Evolutionary conservation across 1,139 yeast species (phyloP), one percentile per base, ranked within the genome.

Genomic region (Geotrichum histeridarum): DNA sequence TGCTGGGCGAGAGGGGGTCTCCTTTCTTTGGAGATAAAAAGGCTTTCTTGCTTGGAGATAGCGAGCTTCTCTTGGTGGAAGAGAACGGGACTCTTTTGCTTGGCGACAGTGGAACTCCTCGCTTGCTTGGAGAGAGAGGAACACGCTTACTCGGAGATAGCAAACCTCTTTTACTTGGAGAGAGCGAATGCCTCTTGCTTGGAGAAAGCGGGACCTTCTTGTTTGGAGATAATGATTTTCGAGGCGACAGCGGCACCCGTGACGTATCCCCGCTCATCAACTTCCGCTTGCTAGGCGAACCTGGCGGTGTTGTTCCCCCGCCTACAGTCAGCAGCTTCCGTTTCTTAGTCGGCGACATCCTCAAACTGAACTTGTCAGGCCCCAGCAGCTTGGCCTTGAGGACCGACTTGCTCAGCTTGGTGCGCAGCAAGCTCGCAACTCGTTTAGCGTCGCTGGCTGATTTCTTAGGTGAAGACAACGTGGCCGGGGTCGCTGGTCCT

Each of bases 241-340:
- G 51, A 6, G 55, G 55, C 7, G 55, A 53, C 12, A 53, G 41
- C 1, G 55, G 55, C 17, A 42, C 43, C 15, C 55, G 38, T 18
- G 42, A n/a, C n/a, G n/a, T 42, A 8, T 22, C 54, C 8, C 22
- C 17, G 17, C 8, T 8, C 31, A 15, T 35, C 2, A 17, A 17
- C 17, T 42, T 22, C 1, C 42, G 51, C 36, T 48, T 48, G 42
- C 51, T 48, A 6, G 51, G 51, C 30, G 51, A 48, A 5, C 37
- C 44, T 1, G 51, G 47, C 14, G 51, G 51, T 2, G 47, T 48
- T 5, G 44, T 8, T 7, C 31, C 12, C 2, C 27, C 27, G n/a
- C 33, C 12, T 5, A 39, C 18, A 4, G 31, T 15, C 3, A 35
- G 33, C 36, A 37, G 35, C n/a, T 12, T 18, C n/a, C 39, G 44